Evolutionary conservation across 371 early-diverging fungal genomes (phyloP), one percentile per base, ranked within the genome.

Genomic region (Saksenaea vasiformis): DNA sequence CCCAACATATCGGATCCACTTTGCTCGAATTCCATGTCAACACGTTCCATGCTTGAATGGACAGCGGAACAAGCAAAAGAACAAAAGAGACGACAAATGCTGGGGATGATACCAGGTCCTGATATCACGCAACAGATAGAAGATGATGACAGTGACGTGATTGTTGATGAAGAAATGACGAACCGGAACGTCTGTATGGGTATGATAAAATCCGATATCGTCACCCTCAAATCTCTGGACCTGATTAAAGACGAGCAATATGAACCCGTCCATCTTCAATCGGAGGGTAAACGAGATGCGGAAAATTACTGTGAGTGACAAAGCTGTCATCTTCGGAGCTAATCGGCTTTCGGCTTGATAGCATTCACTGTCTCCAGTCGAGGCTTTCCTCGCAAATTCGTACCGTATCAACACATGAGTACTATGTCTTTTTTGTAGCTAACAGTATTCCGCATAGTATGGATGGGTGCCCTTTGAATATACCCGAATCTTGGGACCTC

Each of bases 381-480:
- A 19, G 64, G 61, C 22, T 56, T 38, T 26, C 71, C 71, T 26
- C 62, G 61, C 38, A 64, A 66, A 63, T 74, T 74, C 56, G 78
- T 78, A 74, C 47, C 44, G 47, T 47, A 47, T 47, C 47, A 22
- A 22, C 19, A 19, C 7, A 41, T n/a, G 47, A 27, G 26, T 22
- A 19, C 35, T 54, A 24, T 27, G 14, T 2, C 19, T 17, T 19
- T 15, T 5, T 36, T 56, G 57, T 13, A 4, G n/a, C 19, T 11
- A n/a, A 39, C 17, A 56, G 11, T 14, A n/a, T 9, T 35, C 26
- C 24, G 4, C 61, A 8, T 70, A 77, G 78, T 73, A 66, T 54
- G 82, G 82, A 5, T 82, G 82, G 82, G 68, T 79, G 0, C 79
- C 79, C 9, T 82, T 79, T 64, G 67, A 73, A 44, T 76, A 75